Conservation (phyloP, 768 basidiomycete species). For the Podaxis carcinomalis region DNA sequence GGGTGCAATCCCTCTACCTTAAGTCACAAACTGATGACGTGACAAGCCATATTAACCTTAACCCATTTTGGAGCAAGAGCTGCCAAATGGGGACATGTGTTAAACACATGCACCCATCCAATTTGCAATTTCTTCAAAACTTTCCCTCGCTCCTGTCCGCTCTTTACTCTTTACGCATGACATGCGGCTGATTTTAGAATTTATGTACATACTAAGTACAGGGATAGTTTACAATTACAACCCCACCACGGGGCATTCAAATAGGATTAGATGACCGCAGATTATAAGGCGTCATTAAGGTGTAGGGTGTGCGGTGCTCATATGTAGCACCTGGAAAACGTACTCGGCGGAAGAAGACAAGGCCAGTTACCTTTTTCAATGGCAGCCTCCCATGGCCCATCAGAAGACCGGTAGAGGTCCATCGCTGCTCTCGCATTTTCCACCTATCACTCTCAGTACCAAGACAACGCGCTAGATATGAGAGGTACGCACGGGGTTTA, state of each 20-base stretch:
- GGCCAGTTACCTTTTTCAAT: slow-evolving; percentile 68
- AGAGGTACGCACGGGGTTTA: slow-evolving; percentile 59
- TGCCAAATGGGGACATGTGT: slow-evolving; percentile 25
- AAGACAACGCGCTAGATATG: background rate
- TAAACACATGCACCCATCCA: background rate
- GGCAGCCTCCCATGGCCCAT: slow-evolving; percentile 61
- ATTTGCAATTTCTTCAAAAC: background rate
- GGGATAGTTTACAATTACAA: background rate
- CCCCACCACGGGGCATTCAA: background rate
- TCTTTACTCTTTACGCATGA: background rate
- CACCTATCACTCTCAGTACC: slow-evolving; percentile 35
- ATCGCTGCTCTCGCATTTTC: slow-evolving; percentile 70
- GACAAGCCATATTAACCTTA: slow-evolving; percentile 8
- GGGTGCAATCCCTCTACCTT: too few relatives aligned
- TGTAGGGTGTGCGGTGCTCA: slow-evolving; percentile 22
- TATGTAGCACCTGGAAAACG: slow-evolving; percentile 76
- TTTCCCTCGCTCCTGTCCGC: background rate
- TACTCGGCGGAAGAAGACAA: slow-evolving; percentile 67
- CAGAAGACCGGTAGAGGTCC: slow-evolving; percentile 54
- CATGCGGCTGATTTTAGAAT: background rate
- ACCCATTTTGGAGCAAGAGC: slow-evolving; percentile 29
- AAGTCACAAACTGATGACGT: background rate
- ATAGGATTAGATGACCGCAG: slow-evolving; percentile 6
- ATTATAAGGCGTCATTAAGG: background rate
- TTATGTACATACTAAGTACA: background rate